Evolutionary conservation across 371 early-diverging fungal genomes (phyloP).

Genomic region (Zychaea mexicana): DNA sequence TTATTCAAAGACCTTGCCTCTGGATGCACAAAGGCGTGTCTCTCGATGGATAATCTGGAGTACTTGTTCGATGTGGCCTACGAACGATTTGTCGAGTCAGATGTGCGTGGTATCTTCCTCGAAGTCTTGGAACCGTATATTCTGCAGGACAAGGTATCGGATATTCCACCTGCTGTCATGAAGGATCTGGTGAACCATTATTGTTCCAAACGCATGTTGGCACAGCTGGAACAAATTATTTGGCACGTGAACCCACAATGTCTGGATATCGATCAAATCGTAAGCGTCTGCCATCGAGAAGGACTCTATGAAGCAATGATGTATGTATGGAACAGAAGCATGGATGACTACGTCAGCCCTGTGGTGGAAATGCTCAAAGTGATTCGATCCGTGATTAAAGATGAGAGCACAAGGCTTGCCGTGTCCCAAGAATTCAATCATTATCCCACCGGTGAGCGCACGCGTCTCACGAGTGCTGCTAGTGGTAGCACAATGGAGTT

Average conservation of each 20-base stretch:
- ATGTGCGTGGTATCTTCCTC: slow-evolving; percentile 61
- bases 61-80: slow-evolving; percentile 78
- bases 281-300: slow-evolving; percentile 65
- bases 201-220: slow-evolving; percentile 53
- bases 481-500: slow-evolving; percentile 8
- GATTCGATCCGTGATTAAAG: slow-evolving; percentile 55
- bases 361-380: slow-evolving; percentile 73
- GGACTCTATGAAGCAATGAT: slow-evolving; percentile 75
- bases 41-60: slow-evolving; percentile 65
- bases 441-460: background rate
- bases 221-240: slow-evolving; percentile 72
- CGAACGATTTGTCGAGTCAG: slow-evolving; percentile 68
- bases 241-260: slow-evolving; percentile 73
- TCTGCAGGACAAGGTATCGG: slow-evolving; percentile 56
- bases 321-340: slow-evolving; percentile 77
- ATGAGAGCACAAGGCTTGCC: slow-evolving; percentile 8
- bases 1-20: slow-evolving; percentile 59
- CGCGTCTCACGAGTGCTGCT: slow-evolving; percentile 18
- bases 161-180: slow-evolving; percentile 70
- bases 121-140: slow-evolving; percentile 70
- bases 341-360: slow-evolving; percentile 82
- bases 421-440: slow-evolving; percentile 5
- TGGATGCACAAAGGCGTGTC: slow-evolving; percentile 68
- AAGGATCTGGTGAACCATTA: slow-evolving; percentile 72
- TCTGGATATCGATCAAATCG: slow-evolving; percentile 77